Evolutionary conservation across 179 eudicot genomes (phyloP).

Genomic region (Spergularia azorica): DNA sequence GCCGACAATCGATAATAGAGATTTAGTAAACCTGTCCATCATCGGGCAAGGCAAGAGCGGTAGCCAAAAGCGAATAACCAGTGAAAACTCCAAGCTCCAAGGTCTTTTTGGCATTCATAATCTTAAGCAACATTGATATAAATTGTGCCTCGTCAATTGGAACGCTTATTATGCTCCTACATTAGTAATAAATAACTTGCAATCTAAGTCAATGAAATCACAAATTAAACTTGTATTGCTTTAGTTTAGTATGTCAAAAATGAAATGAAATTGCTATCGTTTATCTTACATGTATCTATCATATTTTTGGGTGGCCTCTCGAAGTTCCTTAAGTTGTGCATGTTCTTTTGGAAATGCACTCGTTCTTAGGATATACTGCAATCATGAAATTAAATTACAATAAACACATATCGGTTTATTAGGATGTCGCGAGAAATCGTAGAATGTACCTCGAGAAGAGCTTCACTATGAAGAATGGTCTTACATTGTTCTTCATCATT

Average conservation of each 20-base stretch:
- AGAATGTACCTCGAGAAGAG: slow-evolving; percentile 9
- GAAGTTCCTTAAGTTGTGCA: slow-evolving; percentile 33
- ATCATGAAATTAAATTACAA: too few relatives aligned
- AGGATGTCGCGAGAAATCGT: too few relatives aligned
- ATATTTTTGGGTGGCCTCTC: slow-evolving; percentile 24
- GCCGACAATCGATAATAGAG: too few relatives aligned
- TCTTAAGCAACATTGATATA: slow-evolving; percentile 39
- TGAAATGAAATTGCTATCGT: too few relatives aligned
- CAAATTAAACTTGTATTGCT: too few relatives aligned
- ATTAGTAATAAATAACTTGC: background rate
- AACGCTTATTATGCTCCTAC: slow-evolving; percentile 34
- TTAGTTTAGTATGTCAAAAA: too few relatives aligned
- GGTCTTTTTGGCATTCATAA: slow-evolving; percentile 53
- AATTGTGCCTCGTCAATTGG: slow-evolving; percentile 44
- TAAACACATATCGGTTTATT: too few relatives aligned
- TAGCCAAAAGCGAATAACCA: slow-evolving; percentile 58
- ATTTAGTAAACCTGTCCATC: slow-evolving; percentile 56
- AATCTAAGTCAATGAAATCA: too few relatives aligned
- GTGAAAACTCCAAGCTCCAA: slow-evolving; percentile 65
- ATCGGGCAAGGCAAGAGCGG: slow-evolving; percentile 62
- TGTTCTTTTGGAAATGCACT: slow-evolving; percentile 40
- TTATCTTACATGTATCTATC: slow-evolving; percentile 10
- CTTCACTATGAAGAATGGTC: slow-evolving; percentile 17
- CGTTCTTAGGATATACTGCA: slow-evolving; percentile 34
- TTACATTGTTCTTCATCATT: background rate